Evolutionary conservation across 345 rosid genomes (phyloP), one percentile per base, ranked within the genome.

Genomic region (Mangifera indica): DNA sequence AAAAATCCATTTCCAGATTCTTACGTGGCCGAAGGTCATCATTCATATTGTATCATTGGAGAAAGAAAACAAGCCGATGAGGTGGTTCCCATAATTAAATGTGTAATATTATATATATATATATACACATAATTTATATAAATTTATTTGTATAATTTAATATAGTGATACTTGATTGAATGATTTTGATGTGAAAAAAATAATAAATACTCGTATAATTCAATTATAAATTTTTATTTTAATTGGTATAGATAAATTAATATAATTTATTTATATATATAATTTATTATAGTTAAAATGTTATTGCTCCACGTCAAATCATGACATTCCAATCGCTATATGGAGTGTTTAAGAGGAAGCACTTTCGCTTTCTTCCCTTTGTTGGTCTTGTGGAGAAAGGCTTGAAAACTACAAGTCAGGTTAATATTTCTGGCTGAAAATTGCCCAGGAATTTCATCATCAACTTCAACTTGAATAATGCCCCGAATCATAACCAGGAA

Each of bases 21-120:
- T 74, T 66, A 71, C 72, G 79, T 75, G 76, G 79, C 49, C 67
- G 66, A 55, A 71, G 76, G 63, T 49, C 20, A 32, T 51, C 42
- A 5, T 65, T n/a, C 65, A 46, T 63, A 51, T 70, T 67, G 25
- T 14, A 45, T 34, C 29, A 25, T 6, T 11, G 4, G 1, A 42
- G 4, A 25, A 5, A 5, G 18, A 56, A 65, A 71, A 17, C 9
- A 53, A 20, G 66, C 60, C 49, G 10, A 66, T 48, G 22, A 1
- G 25, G 62, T 21, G 61, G 45, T 63, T 29, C 67, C 76, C 55
- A 75, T 75, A 67, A 75, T 67, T 75, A n/a, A n/a, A n/a, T n/a
- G n/a, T n/a, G n/a, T n/a, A n/a, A n/a, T n/a, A n/a, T n/a, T n/a
- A n/a, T n/a, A n/a, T n/a, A n/a, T n/a, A n/a, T n/a, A n/a, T n/a